Percentiles rank a stretch among this genome's conserved stretches.
Evolutionary conservation across 202 grass and related monocot species (phyloP).

Genomic region (Zizania palustris): DNA sequence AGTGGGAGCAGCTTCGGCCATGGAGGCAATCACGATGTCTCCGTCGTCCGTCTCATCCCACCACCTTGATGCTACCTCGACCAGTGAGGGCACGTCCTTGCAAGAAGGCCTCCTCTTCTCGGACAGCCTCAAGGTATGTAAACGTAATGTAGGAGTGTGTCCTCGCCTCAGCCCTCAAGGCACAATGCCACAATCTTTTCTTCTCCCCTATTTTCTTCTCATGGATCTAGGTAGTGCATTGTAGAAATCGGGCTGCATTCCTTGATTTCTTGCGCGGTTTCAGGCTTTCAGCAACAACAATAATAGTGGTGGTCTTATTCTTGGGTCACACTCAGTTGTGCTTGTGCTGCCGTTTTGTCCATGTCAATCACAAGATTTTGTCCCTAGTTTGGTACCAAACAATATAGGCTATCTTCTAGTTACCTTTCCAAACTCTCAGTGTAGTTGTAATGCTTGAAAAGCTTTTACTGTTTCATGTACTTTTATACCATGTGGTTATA

Average conservation of each 20-base stretch:
- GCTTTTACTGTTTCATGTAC: conserved; percentile 2
- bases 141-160: neutral
- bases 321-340: neutral
- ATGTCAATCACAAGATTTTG: conserved; percentile 50
- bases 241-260: conserved; percentile 23
- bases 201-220: neutral
- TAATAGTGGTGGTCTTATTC: neutral
- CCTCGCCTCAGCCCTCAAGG: neutral
- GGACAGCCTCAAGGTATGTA: conserved; percentile 80
- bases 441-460: conserved; percentile 10
- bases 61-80: conserved; percentile 48
- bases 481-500: neutral
- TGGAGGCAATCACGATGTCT: conserved; percentile 57
- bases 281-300: too few relatives aligned
- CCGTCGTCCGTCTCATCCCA: conserved; percentile 52
- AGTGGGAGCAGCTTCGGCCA: conserved; percentile 14
- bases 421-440: conserved; percentile 17
- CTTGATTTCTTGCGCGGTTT: neutral
- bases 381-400: conserved; percentile 38
- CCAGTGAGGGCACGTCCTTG: conserved; percentile 59
- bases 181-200: neutral
- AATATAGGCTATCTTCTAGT: conserved; percentile 6
- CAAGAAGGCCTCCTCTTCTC: conserved; percentile 82
- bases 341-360: conserved; percentile 28
- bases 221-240: conserved; percentile 39